phyloP scores from a whole-genome alignment of 148 eudicot genomes.

The Gaultheria prostrata region DNA sequence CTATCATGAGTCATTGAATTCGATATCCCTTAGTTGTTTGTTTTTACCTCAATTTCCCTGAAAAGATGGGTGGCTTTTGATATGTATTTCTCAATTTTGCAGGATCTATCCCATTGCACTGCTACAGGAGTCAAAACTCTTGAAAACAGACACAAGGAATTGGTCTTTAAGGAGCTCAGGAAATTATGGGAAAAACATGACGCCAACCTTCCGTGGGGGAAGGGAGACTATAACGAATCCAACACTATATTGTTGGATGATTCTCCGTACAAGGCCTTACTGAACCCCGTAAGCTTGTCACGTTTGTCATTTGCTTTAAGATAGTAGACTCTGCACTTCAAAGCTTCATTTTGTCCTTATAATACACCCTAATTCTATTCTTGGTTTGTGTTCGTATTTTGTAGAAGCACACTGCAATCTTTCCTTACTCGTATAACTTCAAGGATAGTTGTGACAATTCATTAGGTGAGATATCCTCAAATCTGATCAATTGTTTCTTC shows the following conservation, averaged over 20 bases:
- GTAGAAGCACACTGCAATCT: slow-evolving; percentile 75
- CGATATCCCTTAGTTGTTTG: neutral
- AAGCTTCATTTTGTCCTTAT: neutral
- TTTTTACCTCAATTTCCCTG: neutral
- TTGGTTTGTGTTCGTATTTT: slow-evolving; percentile 2
- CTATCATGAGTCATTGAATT: neutral
- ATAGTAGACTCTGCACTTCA: neutral
- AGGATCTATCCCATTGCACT: slow-evolving; percentile 84
- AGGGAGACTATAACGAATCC: slow-evolving; percentile 65
- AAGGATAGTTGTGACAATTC: slow-evolving; percentile 56
- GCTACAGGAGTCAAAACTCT: slow-evolving; percentile 64
- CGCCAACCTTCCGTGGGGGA: slow-evolving; percentile 58
- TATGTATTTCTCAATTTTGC: slow-evolving; percentile 22
- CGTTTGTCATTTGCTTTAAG: slow-evolving; percentile 5
- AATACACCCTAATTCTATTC: neutral
- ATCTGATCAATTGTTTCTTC: neutral
- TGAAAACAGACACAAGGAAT: slow-evolving; percentile 74
- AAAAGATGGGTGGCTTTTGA: slow-evolving; percentile 4
- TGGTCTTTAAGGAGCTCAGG: slow-evolving; percentile 77
- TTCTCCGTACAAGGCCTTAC: slow-evolving; percentile 95
- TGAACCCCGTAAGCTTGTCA: slow-evolving; percentile 71
- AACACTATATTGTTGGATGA: slow-evolving; percentile 88
- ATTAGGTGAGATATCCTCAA: slow-evolving; percentile 50
- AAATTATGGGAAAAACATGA: slow-evolving; percentile 65
- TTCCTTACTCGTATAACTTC: slow-evolving; percentile 64